Conservation (phyloP, 148 eudicot genomes). For the Fagopyrum esculentum region DNA sequence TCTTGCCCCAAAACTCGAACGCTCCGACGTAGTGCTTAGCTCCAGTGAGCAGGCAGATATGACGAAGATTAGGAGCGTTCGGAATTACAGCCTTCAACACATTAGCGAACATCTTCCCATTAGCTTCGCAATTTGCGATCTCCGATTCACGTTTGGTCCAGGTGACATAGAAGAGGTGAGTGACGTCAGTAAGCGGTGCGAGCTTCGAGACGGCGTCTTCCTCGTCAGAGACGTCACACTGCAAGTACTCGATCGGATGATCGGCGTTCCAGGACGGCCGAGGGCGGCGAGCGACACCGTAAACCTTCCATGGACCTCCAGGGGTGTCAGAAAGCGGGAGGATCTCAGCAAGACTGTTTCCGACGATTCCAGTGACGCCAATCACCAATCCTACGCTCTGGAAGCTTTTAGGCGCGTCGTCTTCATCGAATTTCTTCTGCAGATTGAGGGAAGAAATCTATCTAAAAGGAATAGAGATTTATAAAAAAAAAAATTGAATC, state of each 20-base stretch:
- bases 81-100: constrained; percentile 39
- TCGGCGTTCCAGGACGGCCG: constrained; percentile 66
- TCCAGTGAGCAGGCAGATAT: constrained; percentile 67
- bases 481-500: background rate
- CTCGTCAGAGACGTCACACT: constrained; percentile 50
- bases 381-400: constrained; percentile 10
- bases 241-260: constrained; percentile 53
- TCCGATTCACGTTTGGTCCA: constrained; percentile 44
- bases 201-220: constrained; percentile 40
- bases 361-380: constrained; percentile 32
- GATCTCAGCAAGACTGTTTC: constrained; percentile 16
- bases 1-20: constrained; percentile 21
- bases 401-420: background rate
- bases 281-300: constrained; percentile 63
- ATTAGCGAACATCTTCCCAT: constrained; percentile 56
- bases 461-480: background rate
- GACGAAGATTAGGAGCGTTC: constrained; percentile 39
- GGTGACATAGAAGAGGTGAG: constrained; percentile 66
- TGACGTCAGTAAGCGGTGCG: constrained; percentile 43
- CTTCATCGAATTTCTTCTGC: constrained; percentile 6
- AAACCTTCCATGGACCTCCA: constrained; percentile 44
- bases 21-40: constrained; percentile 33
- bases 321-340: constrained; percentile 6
- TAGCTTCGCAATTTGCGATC: constrained; percentile 30
- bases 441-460: background rate